phyloP scores from a whole-genome alignment of 2,329 filamentous ascomycete species.

The Aureobasidium mangrovei region DNA sequence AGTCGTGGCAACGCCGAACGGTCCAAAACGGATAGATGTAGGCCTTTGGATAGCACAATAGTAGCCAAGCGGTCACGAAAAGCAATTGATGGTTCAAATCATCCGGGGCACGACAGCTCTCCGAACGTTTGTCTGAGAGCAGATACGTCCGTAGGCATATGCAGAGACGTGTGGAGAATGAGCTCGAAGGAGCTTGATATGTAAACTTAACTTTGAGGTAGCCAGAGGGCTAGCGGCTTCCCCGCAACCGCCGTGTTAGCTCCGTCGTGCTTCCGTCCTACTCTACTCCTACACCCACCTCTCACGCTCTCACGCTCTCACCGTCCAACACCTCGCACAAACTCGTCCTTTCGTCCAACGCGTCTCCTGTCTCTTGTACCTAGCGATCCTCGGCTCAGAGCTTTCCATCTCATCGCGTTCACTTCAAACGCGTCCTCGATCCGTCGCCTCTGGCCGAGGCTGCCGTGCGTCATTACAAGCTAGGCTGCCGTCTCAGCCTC shows the following conservation, averaged over 20 bases:
- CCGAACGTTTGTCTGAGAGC: no score
- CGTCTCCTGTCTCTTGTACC: not conserved
- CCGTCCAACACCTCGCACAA: not conserved
- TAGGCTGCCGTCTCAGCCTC: conserved; percentile 5
- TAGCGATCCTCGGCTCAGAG: not conserved
- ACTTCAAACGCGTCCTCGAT: not conserved
- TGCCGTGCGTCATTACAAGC: not conserved
- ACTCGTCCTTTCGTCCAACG: not conserved
- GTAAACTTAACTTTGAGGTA: no score
- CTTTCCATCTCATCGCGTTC: not conserved
- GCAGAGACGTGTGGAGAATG: no score
- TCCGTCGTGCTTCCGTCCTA: not conserved
- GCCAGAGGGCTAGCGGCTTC: no score
- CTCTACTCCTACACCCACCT: not conserved
- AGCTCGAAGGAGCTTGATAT: no score
- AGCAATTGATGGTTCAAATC: no score
- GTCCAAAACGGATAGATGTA: not conserved
- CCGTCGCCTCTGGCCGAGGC: conserved; percentile 7
- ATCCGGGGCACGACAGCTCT: no score
- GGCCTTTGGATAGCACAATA: not conserved
- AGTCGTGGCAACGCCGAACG: not conserved
- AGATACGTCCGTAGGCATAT: no score
- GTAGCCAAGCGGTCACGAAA: not conserved
- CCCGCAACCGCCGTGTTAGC: not conserved
- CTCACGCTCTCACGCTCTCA: not conserved